Base-by-base conservation (phyloP, 2,329 filamentous ascomycete species). In the Botryosphaeria agaves region DNA sequence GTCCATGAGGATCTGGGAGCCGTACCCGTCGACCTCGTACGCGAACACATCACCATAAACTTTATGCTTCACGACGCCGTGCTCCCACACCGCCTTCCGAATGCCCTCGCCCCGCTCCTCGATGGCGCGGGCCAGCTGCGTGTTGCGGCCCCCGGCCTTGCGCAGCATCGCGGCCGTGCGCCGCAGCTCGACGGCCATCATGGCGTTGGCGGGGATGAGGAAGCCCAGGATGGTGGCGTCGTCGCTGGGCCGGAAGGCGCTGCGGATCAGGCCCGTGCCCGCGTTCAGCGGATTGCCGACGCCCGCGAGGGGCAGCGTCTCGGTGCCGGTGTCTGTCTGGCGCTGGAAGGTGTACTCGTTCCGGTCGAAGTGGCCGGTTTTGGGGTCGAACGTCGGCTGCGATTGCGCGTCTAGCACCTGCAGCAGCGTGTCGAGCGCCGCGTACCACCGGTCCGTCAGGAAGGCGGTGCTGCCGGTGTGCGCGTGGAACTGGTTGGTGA, bases 141-240 rank as follows among this genome's bases (percentile, higher is more conserved):
- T 49, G 28, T 77, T 69, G 4, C 12, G 9, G 9, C 21, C 21
- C 2, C 67, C 69, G 1, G 64, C 69, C 5, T 61, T 60, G 31
- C 59, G 57, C n/a, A 95, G 66, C 14, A 91, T 62, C 5, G 64
- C 60, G 0, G 82, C 73, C 0, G 80, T 74, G 25, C 80, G 74
- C 38, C 74, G 70, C 16, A 98, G 62, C 53, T 98, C 84, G 1
- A 87, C 80, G 2, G 83, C 76, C 66, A 98, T 93, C 76, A 92
- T 87, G 15, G 89, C 89, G 48, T 98, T 98, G 21, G 82, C 76
- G 0, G 89, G 89, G 41, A 98, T 92, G 49, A 93, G 82, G 61
- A 83, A 98, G 26, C 85, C 85, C 3, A 98, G 63, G 21, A 89
- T 94, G 0, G 84, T 91, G 3, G 89, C 83, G 51, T 98, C 89